A percentile compares a stretch with the other conserved stretches of the same genome.
Evolutionary conservation across 2,329 filamentous ascomycete species (phyloP).

Genomic region (Hymenoscyphus fructigenus): DNA sequence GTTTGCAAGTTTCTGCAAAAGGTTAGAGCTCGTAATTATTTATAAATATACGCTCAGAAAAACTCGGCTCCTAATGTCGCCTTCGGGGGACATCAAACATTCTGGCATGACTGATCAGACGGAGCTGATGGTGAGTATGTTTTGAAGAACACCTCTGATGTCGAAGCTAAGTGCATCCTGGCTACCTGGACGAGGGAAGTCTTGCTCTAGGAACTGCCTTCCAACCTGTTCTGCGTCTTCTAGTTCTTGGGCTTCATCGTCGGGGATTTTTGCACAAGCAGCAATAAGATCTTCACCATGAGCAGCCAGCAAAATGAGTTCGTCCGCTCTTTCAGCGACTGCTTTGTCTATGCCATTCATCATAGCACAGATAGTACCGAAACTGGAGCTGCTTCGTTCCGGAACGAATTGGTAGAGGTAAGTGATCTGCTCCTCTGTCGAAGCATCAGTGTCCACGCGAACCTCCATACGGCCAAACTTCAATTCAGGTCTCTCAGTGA

Average conservation of each 20-base stretch:
- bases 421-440: slow-evolving; percentile 61
- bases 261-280: slow-evolving; percentile 66
- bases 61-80: neutral
- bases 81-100: neutral
- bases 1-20: neutral
- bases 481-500: slow-evolving; percentile 52
- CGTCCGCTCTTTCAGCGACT: slow-evolving; percentile 74
- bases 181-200: slow-evolving; percentile 28
- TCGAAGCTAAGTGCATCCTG: slow-evolving; percentile 22
- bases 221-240: slow-evolving; percentile 62
- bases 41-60: neutral
- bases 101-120: slow-evolving; percentile 7
- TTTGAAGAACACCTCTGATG: slow-evolving; percentile 31
- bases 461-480: slow-evolving; percentile 73
- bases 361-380: slow-evolving; percentile 81
- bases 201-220: slow-evolving; percentile 53
- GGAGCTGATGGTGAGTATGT: slow-evolving; percentile 26
- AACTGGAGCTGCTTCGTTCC: slow-evolving; percentile 76
- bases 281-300: slow-evolving; percentile 74
- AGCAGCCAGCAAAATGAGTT: slow-evolving; percentile 65
- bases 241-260: slow-evolving; percentile 64
- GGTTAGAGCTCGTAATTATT: neutral
- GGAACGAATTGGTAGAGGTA: slow-evolving; percentile 70
- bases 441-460: slow-evolving; percentile 52
- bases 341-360: slow-evolving; percentile 77